Evolutionary conservation across 2,329 filamentous ascomycete species (phyloP).

Genomic region (Lithohypha guttulata): DNA sequence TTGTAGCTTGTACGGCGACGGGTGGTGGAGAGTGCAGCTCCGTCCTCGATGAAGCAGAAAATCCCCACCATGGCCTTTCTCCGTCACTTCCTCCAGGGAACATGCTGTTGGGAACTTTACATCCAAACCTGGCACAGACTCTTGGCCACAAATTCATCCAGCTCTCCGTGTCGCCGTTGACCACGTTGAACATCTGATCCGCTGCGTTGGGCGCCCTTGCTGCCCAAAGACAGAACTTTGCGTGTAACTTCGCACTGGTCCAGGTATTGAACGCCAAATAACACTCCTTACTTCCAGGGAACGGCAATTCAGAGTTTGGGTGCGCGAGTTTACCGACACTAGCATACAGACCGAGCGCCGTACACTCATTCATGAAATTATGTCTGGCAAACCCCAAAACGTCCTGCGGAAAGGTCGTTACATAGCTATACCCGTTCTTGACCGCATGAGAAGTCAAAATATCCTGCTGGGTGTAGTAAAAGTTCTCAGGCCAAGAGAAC

Average conservation of each 20-base stretch:
- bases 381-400: slow-evolving; percentile 34
- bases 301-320: slow-evolving; percentile 22
- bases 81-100: slow-evolving; percentile 19
- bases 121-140: slow-evolving; percentile 29
- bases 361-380: slow-evolving; percentile 35
- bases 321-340: slow-evolving; percentile 11
- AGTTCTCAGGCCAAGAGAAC: slow-evolving; percentile 34
- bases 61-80: not conserved
- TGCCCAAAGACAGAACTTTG: slow-evolving; percentile 30
- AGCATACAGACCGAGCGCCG: slow-evolving; percentile 33
- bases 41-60: not conserved
- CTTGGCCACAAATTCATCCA: slow-evolving; percentile 34
- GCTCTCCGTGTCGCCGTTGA: slow-evolving; percentile 30
- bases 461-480: slow-evolving; percentile 43
- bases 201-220: slow-evolving; percentile 23
- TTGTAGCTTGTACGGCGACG: slow-evolving; percentile 20
- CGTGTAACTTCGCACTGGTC: slow-evolving; percentile 28
- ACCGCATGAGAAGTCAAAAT: slow-evolving; percentile 29
- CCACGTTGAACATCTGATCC: slow-evolving; percentile 35
- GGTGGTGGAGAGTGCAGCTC: slow-evolving; percentile 10
- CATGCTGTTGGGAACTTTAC: slow-evolving; percentile 23
- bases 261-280: slow-evolving; percentile 28
- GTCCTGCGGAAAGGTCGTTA: slow-evolving; percentile 36
- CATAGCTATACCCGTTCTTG: slow-evolving; percentile 30
- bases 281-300: slow-evolving; percentile 27